Evolutionary conservation across 768 basidiomycete genomes (phyloP), one percentile per base, ranked within the genome.

Genomic region (Lactarius vividus): DNA sequence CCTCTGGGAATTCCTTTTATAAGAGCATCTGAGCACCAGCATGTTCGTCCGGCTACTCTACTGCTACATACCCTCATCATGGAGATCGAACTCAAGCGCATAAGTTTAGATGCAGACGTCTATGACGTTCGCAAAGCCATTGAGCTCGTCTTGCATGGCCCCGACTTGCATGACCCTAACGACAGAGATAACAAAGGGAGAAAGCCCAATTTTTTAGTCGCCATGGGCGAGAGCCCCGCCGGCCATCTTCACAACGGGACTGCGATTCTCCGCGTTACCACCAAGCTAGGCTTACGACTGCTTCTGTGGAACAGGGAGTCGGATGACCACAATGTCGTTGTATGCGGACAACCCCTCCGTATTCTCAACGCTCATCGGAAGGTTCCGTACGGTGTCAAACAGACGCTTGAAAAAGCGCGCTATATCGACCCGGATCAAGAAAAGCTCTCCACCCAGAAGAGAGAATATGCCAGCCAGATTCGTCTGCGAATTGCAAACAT

Each of bases 111-210:
- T 16, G 81, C 80, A 2, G 82, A 80, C 62, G 71, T 80, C 54
- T 88, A 82, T 79, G 82, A 83, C 37, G 79, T 91, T 20, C 87
- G 82, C 26, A 80, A 84, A 42, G 78, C 75, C 7, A 78, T 93
- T 54, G 84, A 84, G 1, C 62, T 69, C 5, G 78, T 87, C 40
- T 75, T 93, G 0, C 91, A 92, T 68, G 79, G 81, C 3, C 78
- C 81, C 15, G 37, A 16, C 26, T 84, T 87, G 70, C 75, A 76
- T 69, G 70, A 75, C 53, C 75, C 78, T 8, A 71, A 74, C 23
- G 72, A 76, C 44, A 73, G 76, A 16, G 73, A 67, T 65, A 75
- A 20, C 58, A 57, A 61, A 71, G 75, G 44, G 6, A 61, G 65
- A 29, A 16, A 49, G 11, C 78, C 88, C 39, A 92, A 92, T 67